phyloP scores from a whole-genome alignment of 2,329 filamentous ascomycete genomes.

The Trichophyton mentagrophytes region DNA sequence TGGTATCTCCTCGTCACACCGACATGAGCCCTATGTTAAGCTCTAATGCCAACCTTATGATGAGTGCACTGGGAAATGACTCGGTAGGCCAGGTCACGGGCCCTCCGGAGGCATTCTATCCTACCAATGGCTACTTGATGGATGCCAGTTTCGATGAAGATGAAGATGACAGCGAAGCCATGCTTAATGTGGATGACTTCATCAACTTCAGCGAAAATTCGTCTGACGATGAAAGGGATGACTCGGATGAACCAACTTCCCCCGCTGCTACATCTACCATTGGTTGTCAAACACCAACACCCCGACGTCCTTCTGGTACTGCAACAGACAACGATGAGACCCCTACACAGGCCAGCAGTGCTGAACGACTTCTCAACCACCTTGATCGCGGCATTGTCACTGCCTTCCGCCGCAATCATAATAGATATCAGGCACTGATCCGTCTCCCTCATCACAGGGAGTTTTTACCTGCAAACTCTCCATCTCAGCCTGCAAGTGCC shows the following conservation, averaged over 20 bases:
- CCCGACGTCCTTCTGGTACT: conserved; percentile 22
- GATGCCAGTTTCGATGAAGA: conserved; percentile 47
- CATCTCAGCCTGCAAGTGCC: conserved; percentile 31
- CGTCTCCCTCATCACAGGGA: conserved; percentile 36
- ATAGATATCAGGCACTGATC: conserved; percentile 37
- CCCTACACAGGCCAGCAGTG: conserved; percentile 15
- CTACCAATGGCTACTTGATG: conserved; percentile 44
- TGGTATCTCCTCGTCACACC: conserved; percentile 26
- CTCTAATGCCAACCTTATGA: conserved; percentile 63
- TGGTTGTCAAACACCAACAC: conserved; percentile 24
- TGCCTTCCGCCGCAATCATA: conserved; percentile 56
- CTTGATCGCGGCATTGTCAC: conserved; percentile 61
- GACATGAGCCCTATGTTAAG: conserved; percentile 44
- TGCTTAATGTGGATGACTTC: conserved; percentile 57
- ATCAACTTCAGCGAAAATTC: conserved; percentile 52
- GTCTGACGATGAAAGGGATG: conserved; percentile 45
- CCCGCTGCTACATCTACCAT: conserved; percentile 38
- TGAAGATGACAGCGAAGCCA: conserved; percentile 49
- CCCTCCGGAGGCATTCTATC: conserved; percentile 63
- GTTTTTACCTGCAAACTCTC: conserved; percentile 34
- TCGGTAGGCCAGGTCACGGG: conserved; percentile 52
- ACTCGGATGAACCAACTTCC: conserved; percentile 34
- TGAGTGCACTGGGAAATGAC: conserved; percentile 52
- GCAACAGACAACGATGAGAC: background rate
- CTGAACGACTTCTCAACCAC: conserved; percentile 48